Base-by-base conservation (phyloP, 140 eudicot species). In the Oenanthe javanica region DNA sequence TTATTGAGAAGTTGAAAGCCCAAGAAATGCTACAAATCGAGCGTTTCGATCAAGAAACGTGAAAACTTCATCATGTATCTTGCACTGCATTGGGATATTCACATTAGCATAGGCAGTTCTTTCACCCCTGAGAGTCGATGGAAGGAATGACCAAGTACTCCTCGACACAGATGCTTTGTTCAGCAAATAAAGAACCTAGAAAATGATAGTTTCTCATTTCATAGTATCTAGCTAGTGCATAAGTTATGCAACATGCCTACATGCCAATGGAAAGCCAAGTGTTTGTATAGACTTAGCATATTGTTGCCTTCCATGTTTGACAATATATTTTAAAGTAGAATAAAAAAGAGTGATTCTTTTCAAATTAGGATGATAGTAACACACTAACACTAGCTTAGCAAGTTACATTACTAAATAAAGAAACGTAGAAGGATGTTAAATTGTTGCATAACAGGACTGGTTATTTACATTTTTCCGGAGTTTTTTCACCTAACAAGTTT, bases 161-260 rank as follows among this genome's bases (percentile, higher is more conserved):
- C 55, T 18, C 46, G 6, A 72, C 11, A 70, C 4, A 70, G 15
- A 72, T 74, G 31, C 42, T 21, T 13, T 74, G 78, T 47, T 74
- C 42, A 9, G 59, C 59, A 47, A 21, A 23, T n/a, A 21, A 45
- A 47, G 59, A 74, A 46, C 31, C 21, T 21, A 74, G 51, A 47
- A 59, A 74, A n/a, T 45, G 43, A 5, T 23, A 21, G 31, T n/a
- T 47, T 47, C 14, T 74, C 19, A 45, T 42, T 21, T 43, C 31
- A 19, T 72, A 72, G 77, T 72, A 31, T 72, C n/a, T n/a, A n/a
- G n/a, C 31, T 72, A 72, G 77, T 72, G 45, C 72, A 66, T 27
- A 9, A 27, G 42, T 66, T 23, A 66, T 66, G 69, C 69, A 59
- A 36, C 31, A 21, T n/a, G 6, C n/a, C 23, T 38, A 1, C 5